These are phyloP conservation scores for Pleurotus tuoliensis DNA, from an alignment of 768 basidiomycete species.

Conservation along the genomic window DNA sequence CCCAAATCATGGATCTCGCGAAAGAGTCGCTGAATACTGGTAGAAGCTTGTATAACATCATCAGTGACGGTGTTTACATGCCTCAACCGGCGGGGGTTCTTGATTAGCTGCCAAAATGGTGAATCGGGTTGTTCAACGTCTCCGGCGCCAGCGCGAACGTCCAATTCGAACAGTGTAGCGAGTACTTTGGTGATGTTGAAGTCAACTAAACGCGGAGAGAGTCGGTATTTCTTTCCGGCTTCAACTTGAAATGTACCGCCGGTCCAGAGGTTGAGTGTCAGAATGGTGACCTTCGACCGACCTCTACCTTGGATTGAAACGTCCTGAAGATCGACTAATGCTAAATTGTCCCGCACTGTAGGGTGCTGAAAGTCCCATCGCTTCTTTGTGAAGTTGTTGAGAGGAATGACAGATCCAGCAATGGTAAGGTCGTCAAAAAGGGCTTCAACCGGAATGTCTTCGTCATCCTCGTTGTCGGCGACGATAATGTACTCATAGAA, in stretches of 20 bases:
- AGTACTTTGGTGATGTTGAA: conserved; percentile 48
- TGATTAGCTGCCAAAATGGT: conserved; percentile 42
- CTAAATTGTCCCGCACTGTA: conserved; percentile 32
- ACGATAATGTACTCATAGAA: conserved; percentile 46
- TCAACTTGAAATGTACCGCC: conserved; percentile 23
- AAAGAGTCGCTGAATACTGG: conserved; percentile 35
- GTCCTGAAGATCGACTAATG: conserved; percentile 38
- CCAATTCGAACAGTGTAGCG: conserved; percentile 41
- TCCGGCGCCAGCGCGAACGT: conserved; percentile 24
- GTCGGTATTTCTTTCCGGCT: conserved; percentile 34
- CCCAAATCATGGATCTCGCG: conserved; percentile 32
- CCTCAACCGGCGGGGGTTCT: conserved; percentile 26
- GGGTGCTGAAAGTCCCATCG: conserved; percentile 36
- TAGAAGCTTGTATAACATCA: conserved; percentile 30
- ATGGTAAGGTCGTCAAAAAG: conserved; percentile 48
- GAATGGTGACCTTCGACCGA: conserved; percentile 23
- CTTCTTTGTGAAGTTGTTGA: conserved; percentile 31
- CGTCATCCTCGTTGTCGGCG: conserved; percentile 26
- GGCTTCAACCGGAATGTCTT: conserved; percentile 39
- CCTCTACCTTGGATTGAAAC: conserved; percentile 26
- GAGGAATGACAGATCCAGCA: conserved; percentile 39
- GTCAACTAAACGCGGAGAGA: conserved; percentile 48
- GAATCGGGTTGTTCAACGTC: conserved; percentile 19
- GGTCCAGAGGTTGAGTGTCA: conserved; percentile 37
- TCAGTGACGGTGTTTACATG: conserved; percentile 12